Evolutionary conservation across 2,329 filamentous ascomycete species (phyloP), one percentile per base, ranked within the genome.

Genomic region (Ascomycota sp.): DNA sequence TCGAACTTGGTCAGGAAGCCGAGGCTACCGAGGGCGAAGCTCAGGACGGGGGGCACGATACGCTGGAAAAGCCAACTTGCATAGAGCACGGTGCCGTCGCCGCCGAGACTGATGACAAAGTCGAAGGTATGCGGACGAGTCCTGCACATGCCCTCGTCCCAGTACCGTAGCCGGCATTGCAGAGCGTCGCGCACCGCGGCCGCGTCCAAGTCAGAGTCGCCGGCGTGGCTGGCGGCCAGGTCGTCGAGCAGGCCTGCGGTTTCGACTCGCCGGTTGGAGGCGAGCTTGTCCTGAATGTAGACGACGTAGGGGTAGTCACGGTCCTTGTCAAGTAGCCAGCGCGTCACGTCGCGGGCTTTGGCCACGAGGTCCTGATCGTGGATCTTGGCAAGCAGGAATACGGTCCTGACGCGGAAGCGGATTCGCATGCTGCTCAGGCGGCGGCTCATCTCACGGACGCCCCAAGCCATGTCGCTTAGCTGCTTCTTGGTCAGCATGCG

Each of bases 1-100:
- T 95, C 84, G 50, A 95, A 95, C 49, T 93, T 93, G 24, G 89
- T 95, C 42, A 98, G 58, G 49, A 98, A 98, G 0, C 89, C 89
- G 6, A 98, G 62, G 21, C 84, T 92, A 7, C 89, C 89, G 8
- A 95, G 61, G 1, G 83, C 71, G 52, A 98, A 95, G 39, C 82
- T 86, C 39, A 98, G 61, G 1, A 93, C 82, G 0, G 89, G 89
- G 6, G 89, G 89, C 0, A 95, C 86, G 32, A 95, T 78, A 30
- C 80, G 72, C 57, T 98, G 89, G 51, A 98, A 98, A 1, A 98
- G 63, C 84, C 86, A 95, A 48, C 82, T 92, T 4, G 86, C 80
- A 49, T 92, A 95, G 9, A 98, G 61, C 6, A 98, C 86, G 0
- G 89, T 98, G n/a, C 89, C 89, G 49, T 98, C 89, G 9, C 89